Base-by-base conservation (phyloP, 202 grass and related monocot genomes). In the Digitaria exilis region DNA sequence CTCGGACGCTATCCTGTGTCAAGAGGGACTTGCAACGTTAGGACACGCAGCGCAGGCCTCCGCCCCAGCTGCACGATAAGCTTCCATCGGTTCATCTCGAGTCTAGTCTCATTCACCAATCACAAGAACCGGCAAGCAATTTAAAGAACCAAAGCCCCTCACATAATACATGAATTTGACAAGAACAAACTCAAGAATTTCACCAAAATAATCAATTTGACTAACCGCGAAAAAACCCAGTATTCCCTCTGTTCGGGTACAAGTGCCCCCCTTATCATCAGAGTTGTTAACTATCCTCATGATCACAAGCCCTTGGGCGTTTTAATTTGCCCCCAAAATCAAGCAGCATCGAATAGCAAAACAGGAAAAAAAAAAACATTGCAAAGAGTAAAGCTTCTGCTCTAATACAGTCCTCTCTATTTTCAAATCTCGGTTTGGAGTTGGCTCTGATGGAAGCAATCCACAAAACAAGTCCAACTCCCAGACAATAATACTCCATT, bases 381-480 rank as follows among this genome's bases (percentile, higher is more conserved):
- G 9, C 14, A 46, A 71, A 48, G 25, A 46, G 22, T 18, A 67
- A 75, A 69, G 2, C 75, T 71, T 64, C 34, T 31, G 65, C 56
- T 42, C 54, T 55, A 80, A 52, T 71, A 87, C 83, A 87, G 83
- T 49, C 64, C 34, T 84, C 17, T 65, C 61, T 80, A 76, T 90
- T 87, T 87, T 74, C 69, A 84, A 58, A 71, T 76, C 73, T 78
- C 22, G 19, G 13, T 44, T 34, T 65, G 28, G 76, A 58, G 79
- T 75, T 57, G 88, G 80, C 61, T 90, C 52, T 87, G 51, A 48
- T 76, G 84, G 80, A 80, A 55, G 54, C 46, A 80, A 65, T 71
- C 84, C 46, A 75, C 69, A 84, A 87, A 84, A 90, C 76, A 74
- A 75, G 51, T 65, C 74, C 68, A 87, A 56, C 84, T 80, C 80